Percentiles rank a stretch among this genome's conserved stretches.
phyloP scores from a whole-genome alignment of 2,329 filamentous ascomycete species.

The Apiospora saccharicola region DNA sequence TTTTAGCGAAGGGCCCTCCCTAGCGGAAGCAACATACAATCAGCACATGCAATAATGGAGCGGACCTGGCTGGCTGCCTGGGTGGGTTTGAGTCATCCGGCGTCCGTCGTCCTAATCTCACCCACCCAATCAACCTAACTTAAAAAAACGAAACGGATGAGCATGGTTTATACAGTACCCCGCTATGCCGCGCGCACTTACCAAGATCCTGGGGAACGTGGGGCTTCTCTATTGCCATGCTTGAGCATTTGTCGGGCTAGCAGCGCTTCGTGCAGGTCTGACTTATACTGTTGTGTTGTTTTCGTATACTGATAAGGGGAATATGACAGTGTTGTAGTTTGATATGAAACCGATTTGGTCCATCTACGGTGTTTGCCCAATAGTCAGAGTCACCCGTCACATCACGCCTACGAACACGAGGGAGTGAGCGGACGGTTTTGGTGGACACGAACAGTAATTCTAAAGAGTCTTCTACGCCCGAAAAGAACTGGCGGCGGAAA shows the following conservation, averaged over 20 bases:
- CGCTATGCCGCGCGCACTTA: neutral
- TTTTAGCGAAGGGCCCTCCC: neutral
- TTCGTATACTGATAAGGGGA: neutral
- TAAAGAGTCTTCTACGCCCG: neutral
- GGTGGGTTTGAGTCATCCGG: conserved; percentile 11
- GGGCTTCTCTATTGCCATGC: neutral
- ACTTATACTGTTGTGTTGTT: neutral
- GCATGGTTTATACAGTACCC: neutral
- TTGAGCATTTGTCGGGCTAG: neutral
- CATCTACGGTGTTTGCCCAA: neutral
- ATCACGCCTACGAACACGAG: neutral
- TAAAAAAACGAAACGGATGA: neutral
- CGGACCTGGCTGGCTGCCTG: neutral
- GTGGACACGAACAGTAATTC: neutral
- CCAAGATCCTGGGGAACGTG: conserved; percentile 17
- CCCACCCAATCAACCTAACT: neutral
- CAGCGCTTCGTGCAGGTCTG: neutral
- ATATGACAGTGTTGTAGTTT: neutral
- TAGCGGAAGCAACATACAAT: neutral
- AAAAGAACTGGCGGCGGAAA: neutral
- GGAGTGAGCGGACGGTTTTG: neutral
- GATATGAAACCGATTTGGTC: neutral
- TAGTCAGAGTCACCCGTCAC: too few species aligned
- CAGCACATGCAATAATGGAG: conserved; percentile 1
- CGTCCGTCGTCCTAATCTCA: neutral